Evolutionary conservation across 176 grass and related monocot genomes (phyloP).

Genomic region (Oryza rufipogon): DNA sequence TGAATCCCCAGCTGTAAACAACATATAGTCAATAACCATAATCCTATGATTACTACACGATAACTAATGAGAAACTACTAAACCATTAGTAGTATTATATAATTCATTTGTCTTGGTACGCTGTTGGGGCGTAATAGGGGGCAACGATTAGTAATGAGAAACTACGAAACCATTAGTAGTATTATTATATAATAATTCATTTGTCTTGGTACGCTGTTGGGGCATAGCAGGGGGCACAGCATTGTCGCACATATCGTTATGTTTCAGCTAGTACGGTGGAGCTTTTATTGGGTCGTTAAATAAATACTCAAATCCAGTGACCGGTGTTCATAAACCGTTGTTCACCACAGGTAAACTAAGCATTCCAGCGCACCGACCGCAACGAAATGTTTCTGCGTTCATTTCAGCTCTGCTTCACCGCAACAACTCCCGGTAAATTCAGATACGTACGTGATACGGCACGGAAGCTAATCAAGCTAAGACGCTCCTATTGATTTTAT

Average conservation of each 20-base stretch:
- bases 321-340: too few species aligned
- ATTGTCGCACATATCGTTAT: slow-evolving; percentile 21
- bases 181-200: too few species aligned
- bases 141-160: too few species aligned
- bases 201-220: neutral
- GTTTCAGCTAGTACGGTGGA: slow-evolving; percentile 29
- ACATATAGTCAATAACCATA: too few species aligned
- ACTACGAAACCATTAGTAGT: too few species aligned
- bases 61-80: neutral
- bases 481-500: neutral
- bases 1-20: neutral
- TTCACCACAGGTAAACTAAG: neutral
- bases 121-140: too few species aligned
- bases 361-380: too few species aligned
- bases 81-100: too few species aligned
- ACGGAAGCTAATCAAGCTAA: slow-evolving; percentile 1
- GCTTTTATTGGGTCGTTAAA: neutral
- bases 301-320: too few species aligned
- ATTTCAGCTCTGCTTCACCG: slow-evolving; percentile 20
- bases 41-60: neutral
- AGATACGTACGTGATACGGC: slow-evolving; percentile 18
- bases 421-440: slow-evolving; percentile 19
- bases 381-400: neutral
- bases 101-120: too few species aligned
- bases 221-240: neutral